Evolutionary conservation across 441 rosid genomes (phyloP).

Genomic region (Melianthus villosus): DNA sequence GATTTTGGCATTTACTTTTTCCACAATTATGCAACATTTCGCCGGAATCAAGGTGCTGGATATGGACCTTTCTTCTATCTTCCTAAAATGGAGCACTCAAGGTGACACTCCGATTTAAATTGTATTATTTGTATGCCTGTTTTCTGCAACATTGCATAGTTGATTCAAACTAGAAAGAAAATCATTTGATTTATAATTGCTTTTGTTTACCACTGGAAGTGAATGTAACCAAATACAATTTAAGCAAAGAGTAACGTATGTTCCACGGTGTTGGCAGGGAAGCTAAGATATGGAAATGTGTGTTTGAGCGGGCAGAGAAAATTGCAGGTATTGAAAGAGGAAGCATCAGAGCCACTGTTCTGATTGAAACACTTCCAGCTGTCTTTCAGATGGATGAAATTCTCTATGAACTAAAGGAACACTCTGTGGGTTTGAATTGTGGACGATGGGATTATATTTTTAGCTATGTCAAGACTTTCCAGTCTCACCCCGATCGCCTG

Average conservation of each 20-base stretch:
- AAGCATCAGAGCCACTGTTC: slow-evolving; percentile 75
- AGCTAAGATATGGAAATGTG: slow-evolving; percentile 79
- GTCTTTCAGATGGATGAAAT: slow-evolving; percentile 93
- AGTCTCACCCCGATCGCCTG: slow-evolving; percentile 60
- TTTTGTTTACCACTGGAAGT: too few relatives aligned
- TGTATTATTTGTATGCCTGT: too few relatives aligned
- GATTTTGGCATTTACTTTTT: slow-evolving; percentile 81
- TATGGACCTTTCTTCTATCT: slow-evolving; percentile 89
- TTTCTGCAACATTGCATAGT: too few relatives aligned
- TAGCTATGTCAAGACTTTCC: slow-evolving; percentile 88
- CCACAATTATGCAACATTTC: slow-evolving; percentile 57
- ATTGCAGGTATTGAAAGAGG: slow-evolving; percentile 65
- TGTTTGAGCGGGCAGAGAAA: slow-evolving; percentile 75
- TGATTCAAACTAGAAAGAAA: too few relatives aligned
- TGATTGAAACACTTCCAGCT: slow-evolving; percentile 86
- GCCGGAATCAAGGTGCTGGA: slow-evolving; percentile 52
- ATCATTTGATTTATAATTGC: too few relatives aligned
- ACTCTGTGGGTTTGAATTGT: slow-evolving; percentile 74
- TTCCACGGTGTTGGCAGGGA: slow-evolving; percentile 37
- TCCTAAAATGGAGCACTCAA: slow-evolving; percentile 87
- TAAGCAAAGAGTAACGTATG: background rate
- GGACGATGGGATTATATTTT: slow-evolving; percentile 95
- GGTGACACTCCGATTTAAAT: too few relatives aligned
- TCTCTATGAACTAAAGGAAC: slow-evolving; percentile 62
- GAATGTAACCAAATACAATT: too few relatives aligned